Evolutionary conservation across 192 early-diverging fungal species (phyloP), one percentile per base, ranked within the genome.

Genomic region (Backusella parvicylindrica): DNA sequence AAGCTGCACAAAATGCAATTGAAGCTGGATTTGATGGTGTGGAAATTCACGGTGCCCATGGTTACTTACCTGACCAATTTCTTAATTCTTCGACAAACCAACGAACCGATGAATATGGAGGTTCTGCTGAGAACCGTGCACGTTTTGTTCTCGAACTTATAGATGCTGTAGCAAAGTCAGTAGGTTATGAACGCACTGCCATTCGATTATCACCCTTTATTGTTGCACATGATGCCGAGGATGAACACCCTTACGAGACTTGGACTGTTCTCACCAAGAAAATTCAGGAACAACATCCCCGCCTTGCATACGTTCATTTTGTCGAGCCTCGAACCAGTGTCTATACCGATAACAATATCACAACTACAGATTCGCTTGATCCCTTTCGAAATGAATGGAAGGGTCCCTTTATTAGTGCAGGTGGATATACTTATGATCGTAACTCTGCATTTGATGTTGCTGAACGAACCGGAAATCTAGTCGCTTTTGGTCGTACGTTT

Each of bases 11-110:
- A 32, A 88, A 92, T 49, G 93, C 97, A 0, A 81, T 87, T 28
- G 82, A 86, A 49, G 95, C 96, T 7, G 95, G 94, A 1, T 94
- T 96, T 77, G 94, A 98, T 68, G 90, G 90, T 35, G 80, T 97
- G 12, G 97, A 98, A 80, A 83, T 98, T 23, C 96, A 97, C 53
- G 89, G 83, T 60, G 96, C 97, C 0, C 93, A 98, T 78, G 97
- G 97, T 6, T 98, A 95, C 78, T 80, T 98, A 53, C 73, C 92
- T 60, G 84, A 92, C 78, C 84, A 91, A 80, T 96, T 97, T 76
- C 71, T 96, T n/a, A 90, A 88, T 23, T 89, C 91, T 1, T 56
- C 92, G 21, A 84, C 89, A 50, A 97, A 98, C 84, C 64, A 89
- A 33, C 91, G 97, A 68, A 95, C 93, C 0, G 76, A 77, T 56